phyloP scores from a whole-genome alignment of 441 rosid genomes.

The Corymbia calophylla region DNA sequence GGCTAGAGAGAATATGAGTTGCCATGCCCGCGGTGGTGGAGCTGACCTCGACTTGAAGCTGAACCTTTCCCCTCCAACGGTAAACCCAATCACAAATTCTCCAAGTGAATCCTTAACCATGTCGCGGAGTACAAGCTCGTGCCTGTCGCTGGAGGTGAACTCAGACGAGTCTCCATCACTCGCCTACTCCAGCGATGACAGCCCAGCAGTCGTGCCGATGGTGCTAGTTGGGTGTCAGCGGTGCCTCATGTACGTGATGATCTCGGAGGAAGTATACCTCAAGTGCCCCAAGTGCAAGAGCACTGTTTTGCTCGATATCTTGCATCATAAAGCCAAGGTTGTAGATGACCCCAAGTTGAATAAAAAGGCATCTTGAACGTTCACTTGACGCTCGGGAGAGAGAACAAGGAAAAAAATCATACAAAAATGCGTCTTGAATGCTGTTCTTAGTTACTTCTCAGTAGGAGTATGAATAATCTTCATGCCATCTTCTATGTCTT shows the following conservation, averaged over 20 bases:
- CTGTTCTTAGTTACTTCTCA: background rate
- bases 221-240: background rate
- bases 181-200: background rate
- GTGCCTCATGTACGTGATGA: background rate
- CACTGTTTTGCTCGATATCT: background rate
- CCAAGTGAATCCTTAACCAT: background rate
- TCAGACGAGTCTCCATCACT: background rate
- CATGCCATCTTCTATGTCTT: background rate
- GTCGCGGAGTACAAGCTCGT: background rate
- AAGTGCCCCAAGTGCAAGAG: background rate
- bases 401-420: background rate
- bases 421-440: background rate
- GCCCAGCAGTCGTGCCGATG: background rate
- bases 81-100: background rate
- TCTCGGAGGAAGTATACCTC: background rate
- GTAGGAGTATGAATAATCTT: background rate
- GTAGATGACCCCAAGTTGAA: background rate
- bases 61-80: background rate
- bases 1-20: background rate
- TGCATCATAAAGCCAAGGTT: background rate
- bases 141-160: background rate
- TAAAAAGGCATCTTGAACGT: background rate
- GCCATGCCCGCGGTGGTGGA: background rate
- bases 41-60: background rate
- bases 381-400: background rate